Evolutionary conservation across 257 asterid species (phyloP).

Genomic region (Apocynum venetum): DNA sequence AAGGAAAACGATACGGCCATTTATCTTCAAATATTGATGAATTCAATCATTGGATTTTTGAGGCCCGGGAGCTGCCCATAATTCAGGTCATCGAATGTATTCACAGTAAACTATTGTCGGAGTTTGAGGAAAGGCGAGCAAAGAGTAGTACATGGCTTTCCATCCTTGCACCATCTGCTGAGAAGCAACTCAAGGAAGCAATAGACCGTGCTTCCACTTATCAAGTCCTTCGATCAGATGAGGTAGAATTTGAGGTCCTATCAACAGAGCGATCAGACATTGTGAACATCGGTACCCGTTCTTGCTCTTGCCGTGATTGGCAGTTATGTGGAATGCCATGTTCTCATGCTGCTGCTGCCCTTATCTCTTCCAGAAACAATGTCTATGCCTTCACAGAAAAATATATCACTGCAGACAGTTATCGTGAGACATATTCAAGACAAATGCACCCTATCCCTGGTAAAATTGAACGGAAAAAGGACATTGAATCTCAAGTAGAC

Average conservation of each 20-base stretch:
- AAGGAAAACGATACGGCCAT: constrained; percentile 56
- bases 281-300: constrained; percentile 47
- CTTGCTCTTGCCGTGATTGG: constrained; percentile 78
- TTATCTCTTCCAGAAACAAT: constrained; percentile 48
- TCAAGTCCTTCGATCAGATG: constrained; percentile 68
- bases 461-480: constrained; percentile 54
- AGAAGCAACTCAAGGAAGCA: constrained; percentile 49
- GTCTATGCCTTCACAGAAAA: constrained; percentile 47
- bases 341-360: constrained; percentile 70
- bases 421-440: constrained; percentile 42
- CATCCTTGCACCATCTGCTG: constrained; percentile 58
- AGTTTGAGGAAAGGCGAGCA: constrained; percentile 48
- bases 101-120: constrained; percentile 42
- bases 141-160: constrained; percentile 52
- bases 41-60: constrained; percentile 58
- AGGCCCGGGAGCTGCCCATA: constrained; percentile 66
- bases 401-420: constrained; percentile 43
- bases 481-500: constrained; percentile 19
- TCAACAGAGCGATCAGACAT: constrained; percentile 59
- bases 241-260: constrained; percentile 66
- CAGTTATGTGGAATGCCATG: constrained; percentile 65
- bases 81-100: constrained; percentile 62
- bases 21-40: constrained; percentile 59
- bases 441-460: constrained; percentile 42
- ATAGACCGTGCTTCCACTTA: constrained; percentile 42